A percentile compares a stretch with the other conserved stretches of the same genome.
Evolutionary conservation across 129 eudicot genomes (phyloP).

Genomic region (Chrysanthemum makinoi): DNA sequence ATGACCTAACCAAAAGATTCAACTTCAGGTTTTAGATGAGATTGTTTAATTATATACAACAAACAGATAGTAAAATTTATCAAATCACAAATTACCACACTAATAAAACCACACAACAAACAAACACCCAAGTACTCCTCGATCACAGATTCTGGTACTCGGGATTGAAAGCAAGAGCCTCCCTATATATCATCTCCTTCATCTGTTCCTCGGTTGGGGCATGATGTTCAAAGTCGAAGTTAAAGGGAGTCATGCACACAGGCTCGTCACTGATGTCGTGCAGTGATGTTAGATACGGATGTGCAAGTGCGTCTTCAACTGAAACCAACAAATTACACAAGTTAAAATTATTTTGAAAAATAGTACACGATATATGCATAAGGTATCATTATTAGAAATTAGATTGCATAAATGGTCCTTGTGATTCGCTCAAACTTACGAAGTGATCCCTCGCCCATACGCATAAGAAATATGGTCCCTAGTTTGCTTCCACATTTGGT

Average conservation of each 20-base stretch:
- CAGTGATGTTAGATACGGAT: conserved; percentile 69
- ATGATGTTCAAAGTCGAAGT: conserved; percentile 82
- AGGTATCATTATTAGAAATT: no score
- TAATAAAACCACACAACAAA: conserved; percentile 37
- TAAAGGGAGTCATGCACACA: conserved; percentile 64
- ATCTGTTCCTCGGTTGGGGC: conserved; percentile 76
- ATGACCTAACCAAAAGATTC: neutral
- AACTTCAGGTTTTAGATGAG: conserved; percentile 16
- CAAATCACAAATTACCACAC: conserved; percentile 16
- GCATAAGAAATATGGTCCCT: no score
- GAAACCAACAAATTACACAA: conserved; percentile 29
- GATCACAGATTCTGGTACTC: conserved; percentile 51
- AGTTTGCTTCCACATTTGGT: no score
- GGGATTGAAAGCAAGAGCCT: conserved; percentile 79
- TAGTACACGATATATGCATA: no score
- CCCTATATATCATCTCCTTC: conserved; percentile 83
- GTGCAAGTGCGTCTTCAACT: conserved; percentile 88
- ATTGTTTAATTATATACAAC: conserved; percentile 25
- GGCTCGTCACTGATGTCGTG: conserved; percentile 90
- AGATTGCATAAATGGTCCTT: no score
- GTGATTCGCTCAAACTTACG: no score
- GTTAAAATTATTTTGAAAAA: neutral
- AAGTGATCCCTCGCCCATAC: no score
- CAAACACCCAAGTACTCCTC: conserved; percentile 21
- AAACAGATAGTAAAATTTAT: conserved; percentile 21